Evolutionary conservation across 73 alveolate genomes (phyloP).

Genomic region (Tetrahymena elliotti): DNA sequence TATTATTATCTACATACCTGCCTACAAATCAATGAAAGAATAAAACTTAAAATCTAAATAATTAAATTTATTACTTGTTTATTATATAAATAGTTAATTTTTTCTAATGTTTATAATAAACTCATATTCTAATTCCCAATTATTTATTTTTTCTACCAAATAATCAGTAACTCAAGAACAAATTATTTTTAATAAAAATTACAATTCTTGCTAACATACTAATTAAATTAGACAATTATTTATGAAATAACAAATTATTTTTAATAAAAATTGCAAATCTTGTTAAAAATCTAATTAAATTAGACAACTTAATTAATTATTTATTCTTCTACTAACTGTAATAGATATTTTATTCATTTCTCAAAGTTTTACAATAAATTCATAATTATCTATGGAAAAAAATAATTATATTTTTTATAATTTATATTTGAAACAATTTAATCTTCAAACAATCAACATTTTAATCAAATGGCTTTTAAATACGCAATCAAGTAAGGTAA

Average conservation of each 20-base stretch:
- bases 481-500: no score
- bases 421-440: no score
- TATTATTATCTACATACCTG: neutral
- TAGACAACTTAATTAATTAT: neutral
- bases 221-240: neutral
- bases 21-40: neutral
- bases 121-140: neutral
- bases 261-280: neutral
- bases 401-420: no score
- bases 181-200: no score
- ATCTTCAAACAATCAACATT: no score
- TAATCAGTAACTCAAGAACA: neutral
- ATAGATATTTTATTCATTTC: neutral
- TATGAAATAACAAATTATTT: no score
- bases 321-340: neutral
- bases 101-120: neutral
- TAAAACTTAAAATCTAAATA: neutral
- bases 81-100: neutral
- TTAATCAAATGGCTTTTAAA: no score
- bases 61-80: neutral
- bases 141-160: neutral
- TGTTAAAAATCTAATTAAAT: no score
- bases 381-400: neutral
- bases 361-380: no score
- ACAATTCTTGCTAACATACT: neutral